Evolutionary conservation across 2,329 filamentous ascomycete species (phyloP).

Genomic region (Spiromastix sp.): DNA sequence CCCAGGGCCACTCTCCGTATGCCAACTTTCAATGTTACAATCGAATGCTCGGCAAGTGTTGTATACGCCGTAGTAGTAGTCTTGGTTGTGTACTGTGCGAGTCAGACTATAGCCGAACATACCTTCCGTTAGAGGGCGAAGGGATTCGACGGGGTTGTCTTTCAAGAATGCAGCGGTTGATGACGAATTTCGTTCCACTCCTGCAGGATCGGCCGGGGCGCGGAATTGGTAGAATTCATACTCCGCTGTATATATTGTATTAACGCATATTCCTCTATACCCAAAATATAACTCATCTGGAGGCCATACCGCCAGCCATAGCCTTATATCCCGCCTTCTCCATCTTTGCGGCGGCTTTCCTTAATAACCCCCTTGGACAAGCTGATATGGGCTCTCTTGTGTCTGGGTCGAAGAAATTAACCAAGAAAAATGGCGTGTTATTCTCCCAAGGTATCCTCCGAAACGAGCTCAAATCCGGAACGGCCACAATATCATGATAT

Average conservation of each 20-base stretch:
- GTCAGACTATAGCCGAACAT: conserved; percentile 96
- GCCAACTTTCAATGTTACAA: conserved; percentile 86
- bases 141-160: conserved; percentile 59
- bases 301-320: conserved; percentile 71
- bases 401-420: conserved; percentile 76
- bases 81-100: conserved; percentile 76
- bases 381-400: conserved; percentile 60
- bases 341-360: conserved; percentile 56
- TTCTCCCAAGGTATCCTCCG: conserved; percentile 86
- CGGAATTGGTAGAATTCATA: conserved; percentile 94
- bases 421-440: conserved; percentile 73
- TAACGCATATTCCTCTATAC: too few relatives aligned
- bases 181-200: conserved; percentile 49
- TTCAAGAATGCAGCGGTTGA: conserved; percentile 65
- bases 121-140: conserved; percentile 76
- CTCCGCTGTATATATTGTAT: conserved; percentile 52
- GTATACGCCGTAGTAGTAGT: conserved; percentile 84
- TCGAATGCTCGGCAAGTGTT: conserved; percentile 67
- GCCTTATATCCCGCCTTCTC: conserved; percentile 61
- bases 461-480: conserved; percentile 68
- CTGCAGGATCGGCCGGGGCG: conserved; percentile 44
- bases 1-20: conserved; percentile 85
- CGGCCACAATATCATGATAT: conserved; percentile 73
- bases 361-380: conserved; percentile 69
- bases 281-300: not conserved